Conservation (phyloP, 2,329 filamentous ascomycete species). For the Fusarium sublunatum region DNA sequence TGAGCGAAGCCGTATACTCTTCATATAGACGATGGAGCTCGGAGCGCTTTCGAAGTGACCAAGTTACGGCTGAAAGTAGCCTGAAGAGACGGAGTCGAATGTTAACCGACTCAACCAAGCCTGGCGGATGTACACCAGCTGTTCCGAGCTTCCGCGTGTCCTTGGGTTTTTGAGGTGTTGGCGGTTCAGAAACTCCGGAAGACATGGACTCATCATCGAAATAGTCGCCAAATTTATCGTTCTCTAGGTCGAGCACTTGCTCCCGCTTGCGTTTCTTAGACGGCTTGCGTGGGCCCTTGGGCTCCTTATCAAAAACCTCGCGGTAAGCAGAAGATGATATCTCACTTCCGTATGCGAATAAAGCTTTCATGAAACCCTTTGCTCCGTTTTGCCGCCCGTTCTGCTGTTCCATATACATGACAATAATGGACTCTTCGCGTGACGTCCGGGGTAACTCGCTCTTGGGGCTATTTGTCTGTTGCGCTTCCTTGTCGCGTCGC, state of each 20-base stretch:
- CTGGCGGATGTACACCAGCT: constrained; percentile 40
- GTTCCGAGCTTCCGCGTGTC: constrained; percentile 37
- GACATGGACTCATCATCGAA: constrained; percentile 66
- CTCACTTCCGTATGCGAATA: constrained; percentile 73
- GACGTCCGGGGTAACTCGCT: constrained; percentile 45
- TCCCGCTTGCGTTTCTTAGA: constrained; percentile 63
- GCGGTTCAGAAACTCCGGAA: constrained; percentile 59
- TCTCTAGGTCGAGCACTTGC: constrained; percentile 65
- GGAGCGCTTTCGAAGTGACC: constrained; percentile 58
- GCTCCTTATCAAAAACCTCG: constrained; percentile 76
- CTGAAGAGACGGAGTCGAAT: constrained; percentile 73
- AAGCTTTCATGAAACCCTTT: constrained; percentile 70
- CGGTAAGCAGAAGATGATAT: constrained; percentile 66
- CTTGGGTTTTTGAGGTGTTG: constrained; percentile 56
- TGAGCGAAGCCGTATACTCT: constrained; percentile 66
- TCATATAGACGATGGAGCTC: constrained; percentile 68
- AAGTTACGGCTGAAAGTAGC: constrained; percentile 61
- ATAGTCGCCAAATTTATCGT: constrained; percentile 70
- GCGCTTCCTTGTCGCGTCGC: constrained; percentile 57
- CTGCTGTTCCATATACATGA: constrained; percentile 65
- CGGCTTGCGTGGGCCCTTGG: constrained; percentile 53
- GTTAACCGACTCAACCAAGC: constrained; percentile 64
- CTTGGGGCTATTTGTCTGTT: constrained; percentile 34
- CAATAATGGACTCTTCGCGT: constrained; percentile 68
- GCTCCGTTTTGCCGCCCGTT: constrained; percentile 59